Evolutionary conservation across 768 basidiomycete genomes (phyloP).

Genomic region (Termitomyces heimii): DNA sequence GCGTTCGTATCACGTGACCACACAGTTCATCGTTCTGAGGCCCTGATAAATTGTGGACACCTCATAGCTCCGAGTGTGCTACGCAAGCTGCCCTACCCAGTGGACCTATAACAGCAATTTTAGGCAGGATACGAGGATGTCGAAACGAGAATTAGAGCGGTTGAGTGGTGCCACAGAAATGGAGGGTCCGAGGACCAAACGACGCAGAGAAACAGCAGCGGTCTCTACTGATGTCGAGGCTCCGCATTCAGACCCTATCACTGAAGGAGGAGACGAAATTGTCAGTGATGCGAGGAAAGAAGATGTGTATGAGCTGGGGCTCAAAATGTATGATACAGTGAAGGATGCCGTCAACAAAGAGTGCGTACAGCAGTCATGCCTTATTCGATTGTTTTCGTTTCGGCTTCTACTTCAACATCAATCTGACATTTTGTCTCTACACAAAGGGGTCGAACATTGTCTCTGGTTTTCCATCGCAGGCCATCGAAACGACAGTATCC

Average conservation of each 20-base stretch:
- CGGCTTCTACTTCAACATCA: constrained; percentile 18
- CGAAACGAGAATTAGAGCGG: constrained; percentile 34
- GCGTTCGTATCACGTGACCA: constrained; percentile 15
- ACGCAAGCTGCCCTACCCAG: neutral
- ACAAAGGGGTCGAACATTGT: constrained; percentile 56
- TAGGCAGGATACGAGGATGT: constrained; percentile 21
- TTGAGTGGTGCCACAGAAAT: constrained; percentile 27
- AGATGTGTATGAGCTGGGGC: constrained; percentile 58
- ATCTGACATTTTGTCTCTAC: constrained; percentile 22
- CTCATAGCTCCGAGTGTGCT: constrained; percentile 3
- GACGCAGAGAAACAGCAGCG: constrained; percentile 31
- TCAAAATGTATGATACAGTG: constrained; percentile 71
- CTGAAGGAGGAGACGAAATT: constrained; percentile 12
- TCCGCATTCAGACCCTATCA: constrained; percentile 27
- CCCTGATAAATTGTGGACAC: constrained; percentile 11
- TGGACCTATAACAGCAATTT: constrained; percentile 3
- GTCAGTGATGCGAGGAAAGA: constrained; percentile 22
- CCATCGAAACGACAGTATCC: constrained; percentile 72
- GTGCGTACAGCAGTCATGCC: constrained; percentile 60
- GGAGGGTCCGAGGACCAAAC: constrained; percentile 38
- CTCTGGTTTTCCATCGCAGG: constrained; percentile 60
- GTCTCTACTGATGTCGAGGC: constrained; percentile 36
- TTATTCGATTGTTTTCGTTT: constrained; percentile 36
- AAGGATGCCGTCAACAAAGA: constrained; percentile 84
- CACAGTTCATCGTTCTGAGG: constrained; percentile 8